phyloP scores from a whole-genome alignment of 140 eudicot genomes.

The Erigeron philadelphicus region DNA sequence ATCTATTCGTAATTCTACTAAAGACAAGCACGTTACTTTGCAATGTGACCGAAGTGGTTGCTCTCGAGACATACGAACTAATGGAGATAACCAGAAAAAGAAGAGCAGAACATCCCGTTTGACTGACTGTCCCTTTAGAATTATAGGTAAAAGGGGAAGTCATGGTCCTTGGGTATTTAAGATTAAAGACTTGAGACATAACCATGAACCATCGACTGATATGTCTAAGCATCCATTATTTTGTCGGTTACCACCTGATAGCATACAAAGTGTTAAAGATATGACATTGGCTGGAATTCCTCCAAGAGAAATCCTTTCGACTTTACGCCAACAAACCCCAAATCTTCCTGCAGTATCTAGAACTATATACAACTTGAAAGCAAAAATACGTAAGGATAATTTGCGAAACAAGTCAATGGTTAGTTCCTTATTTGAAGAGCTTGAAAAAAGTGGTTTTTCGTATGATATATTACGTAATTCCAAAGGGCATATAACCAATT shows the following conservation, averaged over 20 bases:
- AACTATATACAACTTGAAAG: slow-evolving; percentile 1
- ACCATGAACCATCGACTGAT: neutral
- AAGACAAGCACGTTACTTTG: neutral
- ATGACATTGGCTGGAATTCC: neutral
- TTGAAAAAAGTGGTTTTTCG: neutral
- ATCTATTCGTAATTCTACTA: slow-evolving; percentile 7
- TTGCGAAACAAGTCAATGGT: neutral
- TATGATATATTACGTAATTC: neutral
- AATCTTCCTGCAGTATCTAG: neutral
- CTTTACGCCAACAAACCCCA: neutral
- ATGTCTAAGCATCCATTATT: neutral
- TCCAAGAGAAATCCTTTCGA: neutral
- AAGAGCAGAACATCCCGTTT: neutral
- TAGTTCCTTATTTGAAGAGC: neutral
- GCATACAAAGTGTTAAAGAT: neutral
- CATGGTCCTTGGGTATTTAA: slow-evolving; percentile 1
- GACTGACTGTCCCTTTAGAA: neutral
- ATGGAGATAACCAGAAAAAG: neutral
- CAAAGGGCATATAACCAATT: neutral
- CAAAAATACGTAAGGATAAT: neutral
- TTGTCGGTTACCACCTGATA: neutral
- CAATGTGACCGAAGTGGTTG: neutral
- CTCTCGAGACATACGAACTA: neutral
- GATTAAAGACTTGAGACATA: slow-evolving; percentile 6
- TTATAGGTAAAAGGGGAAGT: neutral